Conservation (phyloP, 306 rosid species). For the Quercus variabilis region DNA sequence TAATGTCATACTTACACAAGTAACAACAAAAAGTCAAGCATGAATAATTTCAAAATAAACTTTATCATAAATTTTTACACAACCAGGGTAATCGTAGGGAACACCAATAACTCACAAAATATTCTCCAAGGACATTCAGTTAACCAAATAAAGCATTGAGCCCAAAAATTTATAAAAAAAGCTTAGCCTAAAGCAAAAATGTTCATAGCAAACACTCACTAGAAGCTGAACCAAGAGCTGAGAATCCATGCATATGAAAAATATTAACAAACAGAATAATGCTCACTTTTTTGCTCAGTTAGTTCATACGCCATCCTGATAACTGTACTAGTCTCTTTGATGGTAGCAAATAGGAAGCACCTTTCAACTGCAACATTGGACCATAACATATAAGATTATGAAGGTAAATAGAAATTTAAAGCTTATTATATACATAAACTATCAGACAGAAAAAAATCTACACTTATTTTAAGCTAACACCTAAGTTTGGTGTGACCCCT, state of each 20-base stretch:
- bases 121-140: no score
- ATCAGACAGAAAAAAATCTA: neutral
- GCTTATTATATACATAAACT: neutral
- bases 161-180: neutral
- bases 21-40: no score
- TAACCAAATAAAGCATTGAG: no score
- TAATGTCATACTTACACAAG: no score
- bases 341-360: constrained; percentile 7
- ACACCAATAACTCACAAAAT: no score
- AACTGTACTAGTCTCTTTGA: constrained; percentile 13
- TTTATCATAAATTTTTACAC: no score
- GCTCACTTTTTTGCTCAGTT: constrained; percentile 76
- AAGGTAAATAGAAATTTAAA: neutral
- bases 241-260: neutral
- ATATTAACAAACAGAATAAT: neutral
- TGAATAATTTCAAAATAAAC: no score
- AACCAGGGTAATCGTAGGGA: no score
- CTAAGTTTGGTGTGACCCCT: neutral
- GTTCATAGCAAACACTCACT: neutral
- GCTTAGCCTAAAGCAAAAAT: neutral
- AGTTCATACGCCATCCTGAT: constrained; percentile 65
- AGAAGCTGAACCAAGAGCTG: neutral
- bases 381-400: neutral
- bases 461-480: neutral
- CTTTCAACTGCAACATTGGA: constrained; percentile 22